Percentiles rank a stretch among this genome's conserved stretches.
Evolutionary conservation across 192 early-diverging fungal genomes (phyloP).

Genomic region (Entophlyctis luteolus): DNA sequence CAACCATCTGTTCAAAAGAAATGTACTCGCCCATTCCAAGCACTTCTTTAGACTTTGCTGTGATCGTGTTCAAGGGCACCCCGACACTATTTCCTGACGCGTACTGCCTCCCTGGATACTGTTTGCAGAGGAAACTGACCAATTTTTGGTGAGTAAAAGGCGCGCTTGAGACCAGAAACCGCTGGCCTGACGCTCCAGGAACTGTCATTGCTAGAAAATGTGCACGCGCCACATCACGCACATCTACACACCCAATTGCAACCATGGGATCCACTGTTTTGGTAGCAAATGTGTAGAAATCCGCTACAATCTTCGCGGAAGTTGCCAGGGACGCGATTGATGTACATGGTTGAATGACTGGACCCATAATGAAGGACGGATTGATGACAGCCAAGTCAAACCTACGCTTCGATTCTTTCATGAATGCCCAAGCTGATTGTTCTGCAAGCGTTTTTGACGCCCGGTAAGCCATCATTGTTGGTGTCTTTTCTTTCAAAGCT

Average conservation of each 20-base stretch:
- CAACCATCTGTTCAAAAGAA: slow-evolving; percentile 7
- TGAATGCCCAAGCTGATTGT: slow-evolving; percentile 34
- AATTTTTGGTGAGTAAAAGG: slow-evolving; percentile 1
- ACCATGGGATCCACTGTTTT: slow-evolving; percentile 4
- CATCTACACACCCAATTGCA: slow-evolving; percentile 27
- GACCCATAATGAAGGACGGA: slow-evolving; percentile 30
- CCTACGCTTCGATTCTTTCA: slow-evolving; percentile 1
- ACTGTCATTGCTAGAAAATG: slow-evolving; percentile 22
- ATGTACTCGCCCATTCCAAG: slow-evolving; percentile 24
- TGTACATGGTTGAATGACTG: slow-evolving; percentile 9
- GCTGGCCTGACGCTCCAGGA: slow-evolving; percentile 14
- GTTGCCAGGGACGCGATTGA: slow-evolving; percentile 3
- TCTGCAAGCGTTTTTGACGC: slow-evolving; percentile 39
- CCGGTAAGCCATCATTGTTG: slow-evolving; percentile 5
- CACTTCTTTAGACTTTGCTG: slow-evolving; percentile 10
- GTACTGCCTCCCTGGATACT: slow-evolving; percentile 2
- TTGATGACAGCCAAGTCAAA: slow-evolving; percentile 26
- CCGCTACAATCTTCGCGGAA: slow-evolving; percentile 3
- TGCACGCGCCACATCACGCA: slow-evolving; percentile 34
- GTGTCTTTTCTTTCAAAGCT: slow-evolving; percentile 1
- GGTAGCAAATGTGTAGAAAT: background rate
- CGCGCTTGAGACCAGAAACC: slow-evolving; percentile 24
- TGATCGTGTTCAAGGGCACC: slow-evolving; percentile 11
- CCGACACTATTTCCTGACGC: background rate
- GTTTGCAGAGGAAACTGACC: background rate